phyloP scores from a whole-genome alignment of 805 yeast genomes.

The Yueomyces sp. region DNA sequence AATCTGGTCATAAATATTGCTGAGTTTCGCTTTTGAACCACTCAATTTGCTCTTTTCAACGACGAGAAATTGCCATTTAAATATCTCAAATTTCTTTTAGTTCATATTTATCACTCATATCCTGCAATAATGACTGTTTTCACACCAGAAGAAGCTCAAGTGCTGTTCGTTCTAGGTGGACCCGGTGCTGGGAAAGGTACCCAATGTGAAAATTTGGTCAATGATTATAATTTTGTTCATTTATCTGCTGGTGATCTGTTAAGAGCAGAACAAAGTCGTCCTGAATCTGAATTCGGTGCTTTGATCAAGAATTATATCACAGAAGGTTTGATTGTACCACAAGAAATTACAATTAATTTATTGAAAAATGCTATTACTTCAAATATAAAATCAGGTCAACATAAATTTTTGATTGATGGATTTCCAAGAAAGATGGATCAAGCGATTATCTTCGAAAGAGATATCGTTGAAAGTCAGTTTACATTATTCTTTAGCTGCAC shows the following conservation, averaged over 20 bases:
- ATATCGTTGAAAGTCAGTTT: slow-evolving; percentile 56
- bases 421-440: slow-evolving; percentile 99
- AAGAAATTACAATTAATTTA: slow-evolving; percentile 73
- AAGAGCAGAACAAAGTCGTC: slow-evolving; percentile 80
- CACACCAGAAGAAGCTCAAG: slow-evolving; percentile 53
- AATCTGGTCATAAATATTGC: no score
- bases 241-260: slow-evolving; percentile 92
- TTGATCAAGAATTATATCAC: slow-evolving; percentile 72
- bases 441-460: slow-evolving; percentile 81
- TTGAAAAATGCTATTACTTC: slow-evolving; percentile 66
- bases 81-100: no score
- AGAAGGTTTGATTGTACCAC: slow-evolving; percentile 90
- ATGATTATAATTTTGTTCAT: slow-evolving; percentile 72
- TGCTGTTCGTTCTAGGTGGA: slow-evolving; percentile 87
- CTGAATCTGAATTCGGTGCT: slow-evolving; percentile 73
- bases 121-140: slow-evolving; percentile 30
- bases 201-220: slow-evolving; percentile 77
- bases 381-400: slow-evolving; percentile 33
- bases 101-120: no score
- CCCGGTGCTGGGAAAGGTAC: slow-evolving; percentile 99
- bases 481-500: slow-evolving; percentile 74
- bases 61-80: no score
- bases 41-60: no score
- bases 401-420: slow-evolving; percentile 78
- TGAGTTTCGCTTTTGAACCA: no score